phyloP scores from a whole-genome alignment of 169 alveolate genomes.

The Plasmodium chabaudi region DNA sequence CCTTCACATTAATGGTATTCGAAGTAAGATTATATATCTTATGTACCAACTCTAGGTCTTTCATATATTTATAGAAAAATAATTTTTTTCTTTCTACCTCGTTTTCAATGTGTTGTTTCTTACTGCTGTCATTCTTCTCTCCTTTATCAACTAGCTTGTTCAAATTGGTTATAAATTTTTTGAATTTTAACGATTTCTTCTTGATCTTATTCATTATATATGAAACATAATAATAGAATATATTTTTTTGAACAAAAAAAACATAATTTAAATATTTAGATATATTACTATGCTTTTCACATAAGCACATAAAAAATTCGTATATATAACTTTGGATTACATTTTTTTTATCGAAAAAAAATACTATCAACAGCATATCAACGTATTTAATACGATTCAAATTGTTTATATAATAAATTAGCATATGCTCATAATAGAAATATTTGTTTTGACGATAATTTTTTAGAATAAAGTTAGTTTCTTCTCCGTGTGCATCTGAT shows the following conservation, averaged over 20 bases:
- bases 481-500: slow-evolving; percentile 14
- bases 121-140: not conserved
- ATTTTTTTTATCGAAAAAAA: slow-evolving; percentile 27
- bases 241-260: not conserved
- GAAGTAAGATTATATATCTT: slow-evolving; percentile 3
- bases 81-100: slow-evolving; percentile 6
- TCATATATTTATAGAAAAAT: slow-evolving; percentile 27
- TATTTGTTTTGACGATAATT: slow-evolving; percentile 18
- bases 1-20: not conserved
- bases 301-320: slow-evolving; percentile 41
- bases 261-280: slow-evolving; percentile 5
- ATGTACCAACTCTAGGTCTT: not conserved
- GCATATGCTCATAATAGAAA: slow-evolving; percentile 38
- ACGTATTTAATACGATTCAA: slow-evolving; percentile 46
- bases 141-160: not conserved
- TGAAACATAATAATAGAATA: slow-evolving; percentile 17
- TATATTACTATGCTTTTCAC: slow-evolving; percentile 15
- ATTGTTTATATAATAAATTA: slow-evolving; percentile 15
- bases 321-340: slow-evolving; percentile 23
- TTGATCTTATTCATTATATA: slow-evolving; percentile 1
- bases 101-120: not conserved
- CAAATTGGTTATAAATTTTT: not conserved
- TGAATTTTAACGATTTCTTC: slow-evolving; percentile 2
- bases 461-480: slow-evolving; percentile 1
- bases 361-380: slow-evolving; percentile 32